Conservation (phyloP, 1,139 yeast genomes). For the Yamadazyma conglobata region DNA sequence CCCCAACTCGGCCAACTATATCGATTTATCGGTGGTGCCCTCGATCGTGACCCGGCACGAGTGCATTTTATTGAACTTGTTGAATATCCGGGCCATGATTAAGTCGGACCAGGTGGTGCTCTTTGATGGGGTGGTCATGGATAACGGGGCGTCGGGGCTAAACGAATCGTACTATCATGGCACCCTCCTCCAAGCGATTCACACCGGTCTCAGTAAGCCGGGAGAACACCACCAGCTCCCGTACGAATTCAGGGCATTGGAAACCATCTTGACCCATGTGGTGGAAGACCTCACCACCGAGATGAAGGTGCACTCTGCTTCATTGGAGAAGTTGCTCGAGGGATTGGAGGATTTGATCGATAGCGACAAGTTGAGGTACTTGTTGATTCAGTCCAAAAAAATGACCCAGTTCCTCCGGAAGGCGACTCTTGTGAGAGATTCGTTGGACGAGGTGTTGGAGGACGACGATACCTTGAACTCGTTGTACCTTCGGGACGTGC, state of each 20-base stretch:
- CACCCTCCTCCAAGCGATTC: constrained; percentile 31
- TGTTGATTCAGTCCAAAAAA: constrained; percentile 43
- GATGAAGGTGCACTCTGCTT: constrained; percentile 42
- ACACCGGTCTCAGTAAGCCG: constrained; percentile 22
- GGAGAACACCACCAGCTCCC: constrained; percentile 29
- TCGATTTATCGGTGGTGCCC: constrained; percentile 41
- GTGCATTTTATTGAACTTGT: constrained; percentile 36
- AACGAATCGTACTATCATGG: constrained; percentile 39
- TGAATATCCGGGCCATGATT: constrained; percentile 43
- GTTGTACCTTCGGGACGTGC: constrained; percentile 33
- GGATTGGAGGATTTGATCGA: constrained; percentile 43
- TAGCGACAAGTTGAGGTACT: constrained; percentile 34
- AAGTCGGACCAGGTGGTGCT: constrained; percentile 38
- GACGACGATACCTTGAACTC: constrained; percentile 42
- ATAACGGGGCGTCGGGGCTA: constrained; percentile 14
- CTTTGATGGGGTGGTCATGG: constrained; percentile 26
- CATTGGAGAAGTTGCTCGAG: constrained; percentile 32
- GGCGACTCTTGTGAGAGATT: constrained; percentile 37
- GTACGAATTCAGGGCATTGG: constrained; percentile 44
- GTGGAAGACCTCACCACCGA: constrained; percentile 39
- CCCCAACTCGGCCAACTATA: constrained; percentile 15
- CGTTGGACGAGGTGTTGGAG: constrained; percentile 38
- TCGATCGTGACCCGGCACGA: constrained; percentile 36
- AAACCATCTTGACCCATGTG: constrained; percentile 39
- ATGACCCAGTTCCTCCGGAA: constrained; percentile 44